These are phyloP conservation scores for Fusarium coicis DNA, from an alignment of 2,329 filamentous ascomycete species.

Conservation along the genomic window DNA sequence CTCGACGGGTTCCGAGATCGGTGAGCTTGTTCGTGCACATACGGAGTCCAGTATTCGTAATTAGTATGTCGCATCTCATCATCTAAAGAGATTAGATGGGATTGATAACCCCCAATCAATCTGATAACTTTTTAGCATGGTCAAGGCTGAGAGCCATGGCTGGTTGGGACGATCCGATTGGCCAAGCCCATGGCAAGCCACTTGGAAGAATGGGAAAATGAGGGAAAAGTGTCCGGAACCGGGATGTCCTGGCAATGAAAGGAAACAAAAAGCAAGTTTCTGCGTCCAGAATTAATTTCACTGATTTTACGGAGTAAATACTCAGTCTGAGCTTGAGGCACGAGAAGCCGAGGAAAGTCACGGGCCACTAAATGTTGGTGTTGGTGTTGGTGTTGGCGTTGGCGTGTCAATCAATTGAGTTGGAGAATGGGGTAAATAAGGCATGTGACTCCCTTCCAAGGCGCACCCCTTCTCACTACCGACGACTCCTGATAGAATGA, in stretches of 20 bases:
- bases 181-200: neutral
- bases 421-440: neutral
- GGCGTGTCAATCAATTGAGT: conserved; percentile 3
- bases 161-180: conserved; percentile 36
- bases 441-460: conserved; percentile 35
- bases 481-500: neutral
- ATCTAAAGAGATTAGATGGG: conserved; percentile 44
- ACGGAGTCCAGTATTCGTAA: neutral
- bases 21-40: conserved; percentile 3
- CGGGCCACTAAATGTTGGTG: neutral
- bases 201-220: conserved; percentile 2
- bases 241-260: neutral
- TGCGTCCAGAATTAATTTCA: neutral
- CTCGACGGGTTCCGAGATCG: conserved; percentile 33
- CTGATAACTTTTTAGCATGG: conserved; percentile 29
- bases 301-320: neutral
- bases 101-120: conserved; percentile 43
- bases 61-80: conserved; percentile 16
- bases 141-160: conserved; percentile 14
- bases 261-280: neutral
- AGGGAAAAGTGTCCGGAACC: conserved; percentile 8
- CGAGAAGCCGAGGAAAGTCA: neutral
- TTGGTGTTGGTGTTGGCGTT: neutral
- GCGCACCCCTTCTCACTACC: conserved; percentile 25
- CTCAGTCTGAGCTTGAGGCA: neutral